Conservation (phyloP, 2,329 filamentous ascomycete genomes). For the Cordyceps javanica region DNA sequence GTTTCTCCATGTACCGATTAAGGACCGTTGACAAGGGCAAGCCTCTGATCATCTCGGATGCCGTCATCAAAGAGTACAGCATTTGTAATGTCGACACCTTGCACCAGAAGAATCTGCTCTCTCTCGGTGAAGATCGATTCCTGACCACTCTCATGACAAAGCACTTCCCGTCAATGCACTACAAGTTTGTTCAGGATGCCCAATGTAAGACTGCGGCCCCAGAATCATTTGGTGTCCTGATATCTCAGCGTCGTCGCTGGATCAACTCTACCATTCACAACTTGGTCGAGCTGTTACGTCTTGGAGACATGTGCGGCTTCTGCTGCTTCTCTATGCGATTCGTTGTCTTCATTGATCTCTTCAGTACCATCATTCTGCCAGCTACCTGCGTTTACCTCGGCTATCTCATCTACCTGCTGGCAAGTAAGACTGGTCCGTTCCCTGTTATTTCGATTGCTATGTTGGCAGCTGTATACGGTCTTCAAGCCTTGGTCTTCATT, state of each 20-base stretch:
- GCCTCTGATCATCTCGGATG: conserved; percentile 87
- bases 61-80: conserved; percentile 80
- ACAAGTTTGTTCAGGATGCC: conserved; percentile 91
- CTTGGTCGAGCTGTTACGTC: conserved; percentile 78
- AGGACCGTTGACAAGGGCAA: conserved; percentile 90
- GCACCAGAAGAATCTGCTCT: conserved; percentile 92
- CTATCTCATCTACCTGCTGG: conserved; percentile 79
- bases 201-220: conserved; percentile 91
- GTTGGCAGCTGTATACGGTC: conserved; percentile 85
- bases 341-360: conserved; percentile 88
- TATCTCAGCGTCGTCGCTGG: conserved; percentile 98
- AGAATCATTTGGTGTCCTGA: conserved; percentile 84
- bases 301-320: conserved; percentile 96
- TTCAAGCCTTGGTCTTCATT: conserved; percentile 94
- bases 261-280: conserved; percentile 99
- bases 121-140: conserved; percentile 94
- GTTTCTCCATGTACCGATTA: conserved; percentile 97
- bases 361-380: conserved; percentile 86
- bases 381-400: conserved; percentile 81
- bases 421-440: conserved; percentile 64
- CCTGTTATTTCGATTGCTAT: conserved; percentile 84
- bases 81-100: conserved; percentile 88
- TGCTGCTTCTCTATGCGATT: conserved; percentile 99
- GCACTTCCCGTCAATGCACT: conserved; percentile 91
- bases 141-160: conserved; percentile 97